Evolutionary conservation across 257 asterid genomes (phyloP).

Genomic region (Eucommia ulmoides): DNA sequence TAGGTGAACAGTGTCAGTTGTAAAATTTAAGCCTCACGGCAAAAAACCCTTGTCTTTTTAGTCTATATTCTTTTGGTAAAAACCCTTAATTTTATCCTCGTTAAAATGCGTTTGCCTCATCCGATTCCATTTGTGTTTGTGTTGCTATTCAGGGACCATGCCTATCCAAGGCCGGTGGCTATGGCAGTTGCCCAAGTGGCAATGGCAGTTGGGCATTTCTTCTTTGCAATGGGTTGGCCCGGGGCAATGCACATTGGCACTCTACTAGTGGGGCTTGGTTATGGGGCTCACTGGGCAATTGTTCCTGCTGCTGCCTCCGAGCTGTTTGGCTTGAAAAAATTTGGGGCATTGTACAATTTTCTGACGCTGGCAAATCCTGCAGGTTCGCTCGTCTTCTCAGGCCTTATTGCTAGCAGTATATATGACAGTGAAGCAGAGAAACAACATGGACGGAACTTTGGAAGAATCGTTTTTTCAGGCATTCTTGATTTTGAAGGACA

Average conservation of each 20-base stretch:
- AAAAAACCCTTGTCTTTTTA: too few relatives aligned
- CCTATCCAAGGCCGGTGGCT: background rate
- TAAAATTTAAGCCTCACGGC: too few relatives aligned
- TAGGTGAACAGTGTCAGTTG: too few relatives aligned
- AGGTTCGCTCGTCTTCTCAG: conserved; percentile 1
- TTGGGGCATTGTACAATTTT: background rate
- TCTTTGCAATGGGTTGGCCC: conserved; percentile 2
- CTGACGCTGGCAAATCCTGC: background rate
- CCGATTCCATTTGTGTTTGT: too few relatives aligned
- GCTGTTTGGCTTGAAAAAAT: background rate
- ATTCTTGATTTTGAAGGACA: background rate
- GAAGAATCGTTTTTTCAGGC: background rate
- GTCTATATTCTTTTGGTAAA: too few relatives aligned
- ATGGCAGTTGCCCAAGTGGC: background rate
- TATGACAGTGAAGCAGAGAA: conserved; percentile 1
- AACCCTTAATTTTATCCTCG: too few relatives aligned
- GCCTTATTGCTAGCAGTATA: background rate
- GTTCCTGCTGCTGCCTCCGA: conserved; percentile 3
- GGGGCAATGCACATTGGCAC: background rate
- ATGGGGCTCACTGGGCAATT: conserved; percentile 1
- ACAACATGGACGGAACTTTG: background rate
- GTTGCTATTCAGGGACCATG: background rate
- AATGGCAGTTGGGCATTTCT: background rate
- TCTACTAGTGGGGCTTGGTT: background rate
- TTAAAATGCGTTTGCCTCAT: too few relatives aligned